Percentiles rank a stretch among this genome's conserved stretches.
Evolutionary conservation across 2,329 filamentous ascomycete genomes (phyloP).

Genomic region (Claviceps citrina): DNA sequence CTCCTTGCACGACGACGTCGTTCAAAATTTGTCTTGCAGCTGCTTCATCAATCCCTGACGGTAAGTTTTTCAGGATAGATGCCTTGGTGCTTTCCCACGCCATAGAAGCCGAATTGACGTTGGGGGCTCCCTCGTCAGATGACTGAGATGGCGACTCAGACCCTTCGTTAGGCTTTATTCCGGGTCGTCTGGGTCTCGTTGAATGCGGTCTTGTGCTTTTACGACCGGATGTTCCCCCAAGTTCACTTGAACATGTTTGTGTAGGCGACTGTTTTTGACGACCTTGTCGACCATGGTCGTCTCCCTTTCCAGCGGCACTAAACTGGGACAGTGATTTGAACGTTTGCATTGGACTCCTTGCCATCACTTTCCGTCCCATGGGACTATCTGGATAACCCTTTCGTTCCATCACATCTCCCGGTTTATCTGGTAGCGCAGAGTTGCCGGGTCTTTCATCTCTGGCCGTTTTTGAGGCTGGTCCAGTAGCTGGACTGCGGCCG

Average conservation of each 20-base stretch:
- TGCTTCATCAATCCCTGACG: conserved; percentile 63
- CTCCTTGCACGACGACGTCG: conserved; percentile 85
- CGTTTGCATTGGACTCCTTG: conserved; percentile 4
- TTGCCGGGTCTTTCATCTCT: conserved; percentile 2
- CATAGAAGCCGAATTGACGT: conserved; percentile 22
- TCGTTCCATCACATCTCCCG: conserved; percentile 10
- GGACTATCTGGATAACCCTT: conserved; percentile 7
- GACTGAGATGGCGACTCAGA: conserved; percentile 32
- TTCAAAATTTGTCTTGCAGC: conserved; percentile 88
- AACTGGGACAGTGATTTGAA: conserved; percentile 2
- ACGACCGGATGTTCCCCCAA: conserved; percentile 12
- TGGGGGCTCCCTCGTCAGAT: conserved; percentile 28
- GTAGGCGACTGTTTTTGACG: conserved; percentile 9
- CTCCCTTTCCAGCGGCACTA: neutral
- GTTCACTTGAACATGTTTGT: conserved; percentile 8
- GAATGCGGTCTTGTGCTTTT: conserved; percentile 12
- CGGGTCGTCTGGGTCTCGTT: conserved; percentile 18
- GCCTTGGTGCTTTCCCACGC: conserved; percentile 48
- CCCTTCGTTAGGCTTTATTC: conserved; percentile 26
- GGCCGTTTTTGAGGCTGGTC: conserved; percentile 3
- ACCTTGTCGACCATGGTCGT: conserved; percentile 9
- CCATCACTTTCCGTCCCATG: conserved; percentile 8
- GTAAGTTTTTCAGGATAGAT: conserved; percentile 59
- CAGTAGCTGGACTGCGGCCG: neutral
- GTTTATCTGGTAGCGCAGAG: conserved; percentile 10